Base-by-base conservation (phyloP, 768 basidiomycete genomes). In the Termitomyces bulborhizus region DNA sequence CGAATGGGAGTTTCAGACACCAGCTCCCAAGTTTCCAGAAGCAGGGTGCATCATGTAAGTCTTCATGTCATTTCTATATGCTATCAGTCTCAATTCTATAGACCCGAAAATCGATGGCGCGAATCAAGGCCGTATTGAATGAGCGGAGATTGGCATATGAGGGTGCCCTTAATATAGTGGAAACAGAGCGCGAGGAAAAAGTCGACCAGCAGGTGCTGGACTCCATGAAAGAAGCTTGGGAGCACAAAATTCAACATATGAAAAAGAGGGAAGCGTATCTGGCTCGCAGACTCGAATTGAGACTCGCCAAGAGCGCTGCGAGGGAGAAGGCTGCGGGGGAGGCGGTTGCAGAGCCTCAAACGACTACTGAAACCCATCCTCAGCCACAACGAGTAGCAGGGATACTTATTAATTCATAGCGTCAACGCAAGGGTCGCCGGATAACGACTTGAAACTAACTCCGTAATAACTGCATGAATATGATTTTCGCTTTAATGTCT, bases 61-160 rank as follows among this genome's bases (percentile, higher is more conserved):
- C 34, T 49, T 37, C 26, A 8, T 18, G 6, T 21, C 13, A 34
- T 36, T 7, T 52, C 32, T 34, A 27, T 24, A 43, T 27, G 43
- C 24, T 51, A 21, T 34, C 31, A 48, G 6, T 9, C 45, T 57
- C 26, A 51, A 46, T 4, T 3, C 51, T 52, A 9, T 60, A 97
- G 93, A 87, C 85, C 70, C 88, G 90, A 21, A 96, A 94, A 76
- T 87, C 91, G 18, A 96, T 97, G 93, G 93, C 91, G n/a, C 85
- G 92, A 18, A 93, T 98, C 69, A 98, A 98, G 69, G 84, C 81
- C 56, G 85, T 98, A 21, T 75, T 98, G 47, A 93, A 93, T 65
- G 95, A 98, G 66, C 86, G 97, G 36, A 80, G 94, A 44, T 68
- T 92, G 24, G 92, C 91, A 8, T 89, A 93, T 58, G 82, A 90